Evolutionary conservation across 352 stramenopile genomes (phyloP), one percentile per base, ranked within the genome.

Genomic region (Phytophthora lateralis): DNA sequence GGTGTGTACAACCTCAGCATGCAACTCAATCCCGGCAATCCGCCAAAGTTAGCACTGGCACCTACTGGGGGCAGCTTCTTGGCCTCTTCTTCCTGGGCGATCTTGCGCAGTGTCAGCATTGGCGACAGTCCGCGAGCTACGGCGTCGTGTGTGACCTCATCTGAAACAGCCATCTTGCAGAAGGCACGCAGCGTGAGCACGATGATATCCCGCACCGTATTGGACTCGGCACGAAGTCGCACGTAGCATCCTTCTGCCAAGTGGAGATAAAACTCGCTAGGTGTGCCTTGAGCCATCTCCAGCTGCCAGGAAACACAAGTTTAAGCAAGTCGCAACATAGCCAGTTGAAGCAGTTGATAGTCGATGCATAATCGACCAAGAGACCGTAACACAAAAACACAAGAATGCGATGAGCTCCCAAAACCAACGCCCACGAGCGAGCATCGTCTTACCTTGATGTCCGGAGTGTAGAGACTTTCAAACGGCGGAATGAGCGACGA

Each of bases 151-250:
- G 75, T 78, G 0, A 60, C 60, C 26, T 87, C 74, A 46, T 75
- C 78, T 14, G 62, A 68, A 9, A 94, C 63, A 5, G 82, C 82
- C 49, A 77, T 74, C 29, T 81, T 78, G 51, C 78, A 88, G 55
- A 95, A 95, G 27, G 83, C 80, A 12, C 76, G 81, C 20, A 95
- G 71, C 18, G 85, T 91, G 27, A 95, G 78, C n/a, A 88, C 78
- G 62, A 95, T 89, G 45, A 93, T 89, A 63, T 95, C 85, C 9
- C 85, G 83, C 21, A 85, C 75, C 29, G 80, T 72, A 44, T 93
- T 87, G 7, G 80, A 90, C 56, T 89, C 85, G 21, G 80, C 85
- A 15, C 81, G 79, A n/a, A 95, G 69, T 14, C 81, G 78, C 18
- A 92, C 73, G 39, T 78, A 90, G 44, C 72, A 86, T 39, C 85